Base-by-base conservation (phyloP, 139 green algal species). In the Pleodorina starrii region DNA sequence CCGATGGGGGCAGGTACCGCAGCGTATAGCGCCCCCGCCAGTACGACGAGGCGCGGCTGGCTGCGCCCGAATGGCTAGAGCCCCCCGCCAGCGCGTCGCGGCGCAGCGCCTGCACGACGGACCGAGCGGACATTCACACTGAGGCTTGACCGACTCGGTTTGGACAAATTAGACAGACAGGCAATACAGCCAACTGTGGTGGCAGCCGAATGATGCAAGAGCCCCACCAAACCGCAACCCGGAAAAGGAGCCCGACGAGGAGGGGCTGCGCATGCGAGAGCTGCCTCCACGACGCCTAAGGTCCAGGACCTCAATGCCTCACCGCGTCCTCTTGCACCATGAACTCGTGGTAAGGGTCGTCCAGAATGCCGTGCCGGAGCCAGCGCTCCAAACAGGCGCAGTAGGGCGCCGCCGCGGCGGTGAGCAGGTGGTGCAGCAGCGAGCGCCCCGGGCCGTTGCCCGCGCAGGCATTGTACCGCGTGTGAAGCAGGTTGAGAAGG, bases 341-440 rank as follows among this genome's bases (percentile, higher is more conserved):
- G 85, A 99, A 99, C 90, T 99, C 97, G 23, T 40, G 74, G 84
- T 98, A 97, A 0, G 97, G 96, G 80, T 99, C 97, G 48, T 97
- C 93, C 75, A 98, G 83, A 44, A 94, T 74, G 0, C 97, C 97
- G 74, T 96, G 91, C 40, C 91, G 94, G 86, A 99, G 85, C 97
- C 97, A 99, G 10, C 89, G 87, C 84, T 97, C 94, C 89, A 99
- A 91, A 42, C 95, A 93, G 74, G 80, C 80, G 66, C 98, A 97
- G 92, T 98, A 99, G 27, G 97, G 97, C 84, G 88, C 90, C 14
- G 93, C 92, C 0, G 94, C 95, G 1, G 95, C 94, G 4, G 90
- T 68, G 78, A 98, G 91, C 87, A 99, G 93, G 71, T 93, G 90
- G 21, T 93, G 89, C 68, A 96, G 43, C 42, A 98, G 93, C 48